Percentiles rank a stretch among this genome's conserved stretches.
Evolutionary conservation across 495 filamentous ascomycete genomes (phyloP).

Genomic region (Neurospora sp.): DNA sequence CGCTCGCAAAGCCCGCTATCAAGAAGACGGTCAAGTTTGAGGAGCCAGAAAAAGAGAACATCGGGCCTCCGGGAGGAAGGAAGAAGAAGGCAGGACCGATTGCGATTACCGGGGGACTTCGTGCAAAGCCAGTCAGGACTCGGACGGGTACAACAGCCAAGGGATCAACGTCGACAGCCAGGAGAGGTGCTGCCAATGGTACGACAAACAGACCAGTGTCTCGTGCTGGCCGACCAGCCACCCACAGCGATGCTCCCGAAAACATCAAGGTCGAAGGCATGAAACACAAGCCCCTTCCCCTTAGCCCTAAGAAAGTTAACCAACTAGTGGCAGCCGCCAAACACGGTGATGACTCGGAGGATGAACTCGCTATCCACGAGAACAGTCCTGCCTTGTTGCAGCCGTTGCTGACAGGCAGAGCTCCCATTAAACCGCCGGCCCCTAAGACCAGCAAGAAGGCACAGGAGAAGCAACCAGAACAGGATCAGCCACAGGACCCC

Average conservation of each 20-base stretch:
- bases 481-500: background rate
- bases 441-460: conserved; percentile 12
- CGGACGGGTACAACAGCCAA: background rate
- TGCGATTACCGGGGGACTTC: conserved; percentile 27
- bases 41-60: conserved; percentile 49
- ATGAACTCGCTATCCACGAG: conserved; percentile 43
- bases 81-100: conserved; percentile 18
- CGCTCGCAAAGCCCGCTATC: conserved; percentile 23
- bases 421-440: conserved; percentile 26
- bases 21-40: conserved; percentile 50
- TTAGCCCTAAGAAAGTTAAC: conserved; percentile 50
- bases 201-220: background rate
- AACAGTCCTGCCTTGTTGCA: conserved; percentile 32
- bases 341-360: conserved; percentile 29
- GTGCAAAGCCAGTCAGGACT: conserved; percentile 34
- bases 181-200: background rate
- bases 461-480: background rate
- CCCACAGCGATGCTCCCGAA: conserved; percentile 4
- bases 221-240: background rate
- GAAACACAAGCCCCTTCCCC: conserved; percentile 19
- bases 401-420: conserved; percentile 32
- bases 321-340: conserved; percentile 30
- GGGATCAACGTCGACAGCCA: background rate
- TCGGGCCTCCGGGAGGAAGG: conserved; percentile 21
- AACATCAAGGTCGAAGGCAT: conserved; percentile 17